Evolutionary conservation across 441 rosid genomes (phyloP), one percentile per base, ranked within the genome.

Genomic region (Melastoma candidum): DNA sequence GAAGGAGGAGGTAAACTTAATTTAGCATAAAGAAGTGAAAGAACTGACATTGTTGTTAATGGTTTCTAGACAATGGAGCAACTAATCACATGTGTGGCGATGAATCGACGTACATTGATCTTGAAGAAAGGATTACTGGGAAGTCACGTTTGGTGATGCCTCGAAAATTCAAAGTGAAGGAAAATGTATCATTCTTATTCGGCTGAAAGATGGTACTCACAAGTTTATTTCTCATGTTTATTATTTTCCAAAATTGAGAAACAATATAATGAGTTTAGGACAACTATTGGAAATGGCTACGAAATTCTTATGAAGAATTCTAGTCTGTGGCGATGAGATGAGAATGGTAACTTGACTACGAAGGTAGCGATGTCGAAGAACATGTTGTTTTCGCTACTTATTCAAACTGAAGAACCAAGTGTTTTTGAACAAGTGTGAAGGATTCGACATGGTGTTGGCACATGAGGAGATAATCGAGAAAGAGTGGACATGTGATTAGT

Each of bases 281-380:
- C 51, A 67, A 62, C 53, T 62, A 3, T 11, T 46, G 4, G 60
- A 62, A 32, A 68, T 7, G 56, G 53, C 1, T 53, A 57, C 32
- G n/a, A n/a, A 0, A 44, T 63, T 17, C 0, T 8, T 6, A 2
- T 53, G 51, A 58, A 48, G 2, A 46, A 62, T 26, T 4, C 17
- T 24, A 2, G 2, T 14, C 26, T 61, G 10, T 10, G 7, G 0
- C 3, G 62, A 2, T 47, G 36, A 57, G 47, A 53, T 25, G 1
- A 29, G 0, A 9, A n/a, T 2, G 7, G 2, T 0, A 46, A 53
- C 1, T 12, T 63, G 24, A 27, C 58, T 27, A 22, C 60, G 1
- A 52, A 47, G 6, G 26, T 56, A 43, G 2, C 2, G 1, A 67
- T 61, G 59, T 4, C 46, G 25, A 50, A 41, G 26, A 63, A 58